Evolutionary conservation across 2,329 filamentous ascomycete genomes (phyloP), one percentile per base, ranked within the genome.

Genomic region (Ceratocystis harringtonii): DNA sequence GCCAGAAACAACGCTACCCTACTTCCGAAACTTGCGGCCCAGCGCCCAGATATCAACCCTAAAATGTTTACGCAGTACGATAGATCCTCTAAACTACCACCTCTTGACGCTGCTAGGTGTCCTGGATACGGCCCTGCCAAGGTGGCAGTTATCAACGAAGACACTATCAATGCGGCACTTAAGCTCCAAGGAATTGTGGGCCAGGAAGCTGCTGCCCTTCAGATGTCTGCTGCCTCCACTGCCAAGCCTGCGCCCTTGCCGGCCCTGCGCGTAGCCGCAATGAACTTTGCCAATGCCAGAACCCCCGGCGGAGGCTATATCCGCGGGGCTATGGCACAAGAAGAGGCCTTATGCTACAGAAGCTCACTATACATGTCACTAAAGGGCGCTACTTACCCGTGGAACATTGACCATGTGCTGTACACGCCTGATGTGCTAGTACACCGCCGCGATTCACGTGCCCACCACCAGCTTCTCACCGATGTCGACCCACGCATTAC

Each of bases 291-390:
- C 4, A 65, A 65, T 44, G 63, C 63, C 8, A 48, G 50, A n/a
- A 65, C 41, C 1, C 78, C 82, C 0, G 86, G 85, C n/a, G 86
- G 86, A 22, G 84, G 84, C 19, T 89, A 84, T 79, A 71, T 79
- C 3, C 78, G 78, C 45, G 86, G 86, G 44, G 77, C 83, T 65
- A 73, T 81, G 36, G 85, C 86, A 0, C 86, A 89, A 72, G 86
- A 89, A 74, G 86, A 89, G 75, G 80, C 81, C 2, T 77, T 89
- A 5, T 89, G 84, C 74, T 85, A 84, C 71, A 81, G 85, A 55
- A 83, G 79, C 58, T 80, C 81, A 0, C 78, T 85, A 6, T 78
- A 73, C 32, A 70, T 78, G 36, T 79, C 79, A 22, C 74, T 84
- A 0, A 74, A 77, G 66, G 69, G 71, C 25, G 68, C 71, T 17